Evolutionary conservation across 2,329 filamentous ascomycete species (phyloP).

Genomic region (Fusarium pseudoanthophilum): DNA sequence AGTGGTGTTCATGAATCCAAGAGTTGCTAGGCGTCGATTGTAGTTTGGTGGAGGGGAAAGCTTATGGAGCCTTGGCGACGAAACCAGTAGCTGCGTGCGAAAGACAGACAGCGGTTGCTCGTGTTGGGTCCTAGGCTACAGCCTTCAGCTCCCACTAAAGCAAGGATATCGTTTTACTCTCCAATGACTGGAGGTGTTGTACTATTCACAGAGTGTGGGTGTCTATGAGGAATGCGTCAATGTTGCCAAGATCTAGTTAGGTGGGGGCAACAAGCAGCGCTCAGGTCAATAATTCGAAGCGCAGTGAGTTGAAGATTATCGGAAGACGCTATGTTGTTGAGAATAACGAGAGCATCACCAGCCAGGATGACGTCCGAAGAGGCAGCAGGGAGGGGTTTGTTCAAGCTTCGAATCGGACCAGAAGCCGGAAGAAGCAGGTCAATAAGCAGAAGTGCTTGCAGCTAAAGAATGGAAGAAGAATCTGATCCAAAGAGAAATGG

Average conservation of each 20-base stretch:
- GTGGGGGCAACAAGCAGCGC: constrained; percentile 28
- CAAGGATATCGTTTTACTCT: constrained; percentile 8
- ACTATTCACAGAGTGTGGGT: constrained; percentile 12
- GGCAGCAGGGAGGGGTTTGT: not conserved
- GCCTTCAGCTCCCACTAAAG: constrained; percentile 29
- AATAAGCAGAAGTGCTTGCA: constrained; percentile 6
- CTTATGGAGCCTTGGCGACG: constrained; percentile 17
- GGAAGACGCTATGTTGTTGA: constrained; percentile 25
- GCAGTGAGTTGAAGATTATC: not conserved
- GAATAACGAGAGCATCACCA: constrained; percentile 21
- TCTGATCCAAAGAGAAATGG: not conserved
- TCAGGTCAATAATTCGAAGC: not conserved
- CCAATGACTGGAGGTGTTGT: not conserved
- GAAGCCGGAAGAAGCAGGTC: constrained; percentile 19
- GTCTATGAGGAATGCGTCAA: constrained; percentile 22
- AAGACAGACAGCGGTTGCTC: constrained; percentile 16
- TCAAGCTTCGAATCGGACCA: not conserved
- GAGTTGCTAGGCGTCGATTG: constrained; percentile 19
- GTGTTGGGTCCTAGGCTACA: constrained; percentile 27
- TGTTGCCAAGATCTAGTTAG: constrained; percentile 39
- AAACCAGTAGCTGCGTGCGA: constrained; percentile 16
- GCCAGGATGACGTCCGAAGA: constrained; percentile 17
- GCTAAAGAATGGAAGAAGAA: constrained; percentile 9
- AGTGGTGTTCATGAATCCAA: constrained; percentile 41
- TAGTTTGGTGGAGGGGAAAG: constrained; percentile 20